Base-by-base conservation (phyloP, 1,139 yeast genomes). In the Kluyveromyces sp. region DNA sequence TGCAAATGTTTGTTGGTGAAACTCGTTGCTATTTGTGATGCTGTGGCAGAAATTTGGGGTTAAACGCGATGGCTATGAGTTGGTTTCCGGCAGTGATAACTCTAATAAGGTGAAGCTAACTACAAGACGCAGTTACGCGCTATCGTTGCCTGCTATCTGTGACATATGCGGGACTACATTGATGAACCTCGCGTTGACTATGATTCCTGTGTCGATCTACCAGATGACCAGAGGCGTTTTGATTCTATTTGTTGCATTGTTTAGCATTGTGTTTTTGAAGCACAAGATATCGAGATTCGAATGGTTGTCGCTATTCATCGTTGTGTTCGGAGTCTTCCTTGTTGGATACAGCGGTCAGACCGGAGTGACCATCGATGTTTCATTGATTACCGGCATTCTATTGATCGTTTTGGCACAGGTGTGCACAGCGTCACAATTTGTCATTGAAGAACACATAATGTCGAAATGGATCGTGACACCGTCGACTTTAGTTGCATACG, bases 161-260 rank as follows among this genome's bases (percentile, higher is more conserved):
- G 95, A 86, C 61, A 72, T 85, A 47, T 60, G 76, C 41, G 92
- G 83, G 3, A 85, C 95, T 1, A 84, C 94, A 0, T 65, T 85
- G 55, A 75, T 85, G 77, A 83, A 84, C 56, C 64, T 84, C n/a
- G 95, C 94, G 0, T 71, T 86, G 52, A 64, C 84, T 15, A 79
- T 80, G 60, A 80, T 81, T 1, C 94, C 95, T 0, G 95, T 85
- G n/a, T 82, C 90, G 1, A 75, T 85, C 41, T 86, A 83, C 64
- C 95, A 86, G 62, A 86, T 86, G 95, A 80, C 84, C 10, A 71
- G 95, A 53, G 95, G 95, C 3, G 77, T 90, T 0, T 69, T 85
- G 42, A 88, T 85, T 39, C 67, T 86, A 39, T 84, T 83, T 67
- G 95, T 85, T 32, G 95, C 90, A 2, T 64, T 81, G 25, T 74